phyloP scores from a whole-genome alignment of 768 basidiomycete genomes.

The Russula sp. region DNA sequence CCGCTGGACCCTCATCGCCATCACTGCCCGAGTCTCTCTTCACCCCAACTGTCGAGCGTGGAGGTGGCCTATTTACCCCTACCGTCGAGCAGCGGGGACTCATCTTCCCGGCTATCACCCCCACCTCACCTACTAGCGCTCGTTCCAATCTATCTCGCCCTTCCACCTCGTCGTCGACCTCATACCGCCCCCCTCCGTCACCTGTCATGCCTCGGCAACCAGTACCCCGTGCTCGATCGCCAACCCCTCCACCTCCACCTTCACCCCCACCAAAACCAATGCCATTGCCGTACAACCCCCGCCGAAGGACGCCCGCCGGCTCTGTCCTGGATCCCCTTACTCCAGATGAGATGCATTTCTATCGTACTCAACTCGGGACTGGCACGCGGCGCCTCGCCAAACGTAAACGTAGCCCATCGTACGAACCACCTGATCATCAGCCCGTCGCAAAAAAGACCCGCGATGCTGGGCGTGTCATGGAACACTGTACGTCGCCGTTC shows the following conservation, averaged over 20 bases:
- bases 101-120: neutral
- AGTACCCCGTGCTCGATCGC: constrained; percentile 17
- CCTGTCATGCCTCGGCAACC: constrained; percentile 17
- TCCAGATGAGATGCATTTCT: constrained; percentile 18
- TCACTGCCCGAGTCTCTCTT: constrained; percentile 15
- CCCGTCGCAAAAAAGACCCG: constrained; percentile 41
- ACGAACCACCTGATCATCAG: constrained; percentile 20
- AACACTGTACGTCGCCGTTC: constrained; percentile 58
- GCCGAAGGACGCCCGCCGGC: constrained; percentile 25
- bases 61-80: constrained; percentile 12
- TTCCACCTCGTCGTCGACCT: constrained; percentile 22
- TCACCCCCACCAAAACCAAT: constrained; percentile 23
- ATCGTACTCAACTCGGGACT: constrained; percentile 28
- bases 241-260: constrained; percentile 20
- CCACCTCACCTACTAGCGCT: constrained; percentile 14
- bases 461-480: constrained; percentile 66
- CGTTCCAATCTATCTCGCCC: constrained; percentile 17
- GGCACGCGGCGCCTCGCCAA: constrained; percentile 29
- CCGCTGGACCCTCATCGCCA: constrained; percentile 4
- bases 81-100: constrained; percentile 13
- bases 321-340: constrained; percentile 25
- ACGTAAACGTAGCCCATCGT: constrained; percentile 24
- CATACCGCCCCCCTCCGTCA: constrained; percentile 18
- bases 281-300: constrained; percentile 20
- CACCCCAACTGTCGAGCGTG: constrained; percentile 14